Conservation (phyloP, 768 basidiomycete species). For the Filobasidium wieringae region DNA sequence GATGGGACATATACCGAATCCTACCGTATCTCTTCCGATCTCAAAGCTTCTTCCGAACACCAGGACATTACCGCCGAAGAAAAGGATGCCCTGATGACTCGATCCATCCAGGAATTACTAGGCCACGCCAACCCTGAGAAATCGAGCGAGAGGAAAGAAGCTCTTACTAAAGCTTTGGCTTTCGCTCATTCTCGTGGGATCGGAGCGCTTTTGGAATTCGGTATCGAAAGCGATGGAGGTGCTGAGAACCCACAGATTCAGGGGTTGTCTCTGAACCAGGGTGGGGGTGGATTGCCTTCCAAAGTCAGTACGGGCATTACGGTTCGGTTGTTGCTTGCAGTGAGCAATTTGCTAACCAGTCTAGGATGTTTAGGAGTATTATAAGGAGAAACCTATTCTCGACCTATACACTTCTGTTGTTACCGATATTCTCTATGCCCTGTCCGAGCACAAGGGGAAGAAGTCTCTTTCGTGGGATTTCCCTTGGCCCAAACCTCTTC, state of each 20-base stretch:
- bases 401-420: slow-evolving; percentile 60
- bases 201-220: slow-evolving; percentile 63
- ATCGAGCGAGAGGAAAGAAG: slow-evolving; percentile 24
- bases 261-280: slow-evolving; percentile 74
- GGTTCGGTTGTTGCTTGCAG: slow-evolving; percentile 1
- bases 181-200: slow-evolving; percentile 79
- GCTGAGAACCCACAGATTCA: slow-evolving; percentile 76
- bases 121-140: background rate
- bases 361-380: slow-evolving; percentile 75
- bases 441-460: slow-evolving; percentile 42
- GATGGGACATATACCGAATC: slow-evolving; percentile 18
- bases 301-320: slow-evolving; percentile 47
- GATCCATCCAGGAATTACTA: background rate
- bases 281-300: slow-evolving; percentile 67
- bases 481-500: slow-evolving; percentile 1
- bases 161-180: slow-evolving; percentile 69
- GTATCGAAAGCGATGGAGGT: slow-evolving; percentile 69
- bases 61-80: background rate
- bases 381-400: slow-evolving; percentile 59
- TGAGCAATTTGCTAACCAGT: background rate
- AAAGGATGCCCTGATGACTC: background rate
- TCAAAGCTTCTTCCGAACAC: slow-evolving; percentile 1
- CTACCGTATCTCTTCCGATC: slow-evolving; percentile 23
- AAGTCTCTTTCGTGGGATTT: slow-evolving; percentile 1
- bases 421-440: slow-evolving; percentile 52